Evolutionary conservation across 768 basidiomycete species (phyloP).

Genomic region (Hygrophorus pudorinus): DNA sequence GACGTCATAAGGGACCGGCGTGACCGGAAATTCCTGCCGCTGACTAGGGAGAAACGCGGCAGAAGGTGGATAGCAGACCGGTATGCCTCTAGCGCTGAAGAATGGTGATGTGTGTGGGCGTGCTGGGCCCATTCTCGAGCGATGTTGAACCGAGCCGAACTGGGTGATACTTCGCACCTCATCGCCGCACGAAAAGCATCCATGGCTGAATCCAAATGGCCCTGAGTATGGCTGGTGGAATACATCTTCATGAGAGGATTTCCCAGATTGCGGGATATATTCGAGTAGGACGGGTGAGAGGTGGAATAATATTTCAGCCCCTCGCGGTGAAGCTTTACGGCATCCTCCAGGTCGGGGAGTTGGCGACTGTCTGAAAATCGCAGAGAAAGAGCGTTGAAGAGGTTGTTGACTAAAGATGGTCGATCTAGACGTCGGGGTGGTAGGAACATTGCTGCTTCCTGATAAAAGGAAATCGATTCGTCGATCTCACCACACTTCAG

Average conservation of each 20-base stretch:
- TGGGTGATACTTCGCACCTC: neutral
- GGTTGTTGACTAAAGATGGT: neutral
- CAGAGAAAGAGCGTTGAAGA: neutral
- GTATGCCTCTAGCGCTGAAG: neutral
- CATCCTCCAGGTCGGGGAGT: neutral
- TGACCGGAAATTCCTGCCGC: neutral
- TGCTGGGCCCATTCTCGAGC: neutral
- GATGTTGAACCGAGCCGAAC: neutral
- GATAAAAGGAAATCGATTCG: neutral
- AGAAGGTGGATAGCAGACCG: neutral
- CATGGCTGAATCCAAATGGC: neutral
- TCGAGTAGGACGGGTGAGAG: neutral
- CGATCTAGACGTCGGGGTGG: neutral
- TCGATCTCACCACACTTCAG: neutral
- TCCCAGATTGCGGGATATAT: neutral
- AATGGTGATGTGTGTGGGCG: neutral
- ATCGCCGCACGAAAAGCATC: neutral
- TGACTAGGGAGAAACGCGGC: neutral
- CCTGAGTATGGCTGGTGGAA: neutral
- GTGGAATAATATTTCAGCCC: neutral
- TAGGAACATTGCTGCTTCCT: neutral
- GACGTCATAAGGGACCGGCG: neutral
- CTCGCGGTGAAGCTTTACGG: neutral
- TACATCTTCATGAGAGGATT: neutral
- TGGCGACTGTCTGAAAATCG: neutral